Base-by-base conservation (phyloP, 192 early-diverging fungal genomes). In the Lunasporangiospora selenospora region DNA sequence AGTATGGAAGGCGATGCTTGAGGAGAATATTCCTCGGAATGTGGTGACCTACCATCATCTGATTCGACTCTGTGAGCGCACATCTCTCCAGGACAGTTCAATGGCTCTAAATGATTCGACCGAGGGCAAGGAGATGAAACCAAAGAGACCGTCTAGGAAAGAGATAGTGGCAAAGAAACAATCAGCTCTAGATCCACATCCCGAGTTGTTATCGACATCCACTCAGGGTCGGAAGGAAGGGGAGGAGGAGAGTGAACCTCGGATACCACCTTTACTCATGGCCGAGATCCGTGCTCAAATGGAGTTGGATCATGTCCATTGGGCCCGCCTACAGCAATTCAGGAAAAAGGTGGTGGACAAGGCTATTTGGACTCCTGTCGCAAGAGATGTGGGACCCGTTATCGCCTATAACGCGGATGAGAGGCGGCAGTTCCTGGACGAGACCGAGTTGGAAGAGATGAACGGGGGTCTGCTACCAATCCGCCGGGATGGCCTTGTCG, bases 11-110 rank as follows among this genome's bases (percentile, higher is more conserved):
- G 45, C 62, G 31, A 73, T 73, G 69, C n/a, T 73, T 1, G 47
- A 73, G 31, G 32, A 30, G 9, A 45, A 62, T 23, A 73, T 73
- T 16, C 69, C 69, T 18, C 56, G 69, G 40, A 73, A 73, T 13
- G 60, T 24, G 26, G 49, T 73, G 33, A 73, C 69, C 0, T 73
- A 73, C 32, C 47, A 73, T 19, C 69, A 73, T 37, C 30, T 73
- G 46, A 46, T 73, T 36, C 69, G 69, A 40, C 69, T 73, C 16
- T 73, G 69, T 41, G 54, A 73, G 23, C 53, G 69, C 27, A 63
- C 69, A 16, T 30, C 62, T 31, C 58, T 46, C 10, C 37, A 62
- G 18, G 51, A 51, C 6, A 53, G 41, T 11, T n/a, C 13, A 30
- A 51, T 53, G 53, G 44, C 58, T 6, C 44, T 18, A 12, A 19